Conservation (phyloP, 768 basidiomycete species). For the Xerocomus spinulosus region DNA sequence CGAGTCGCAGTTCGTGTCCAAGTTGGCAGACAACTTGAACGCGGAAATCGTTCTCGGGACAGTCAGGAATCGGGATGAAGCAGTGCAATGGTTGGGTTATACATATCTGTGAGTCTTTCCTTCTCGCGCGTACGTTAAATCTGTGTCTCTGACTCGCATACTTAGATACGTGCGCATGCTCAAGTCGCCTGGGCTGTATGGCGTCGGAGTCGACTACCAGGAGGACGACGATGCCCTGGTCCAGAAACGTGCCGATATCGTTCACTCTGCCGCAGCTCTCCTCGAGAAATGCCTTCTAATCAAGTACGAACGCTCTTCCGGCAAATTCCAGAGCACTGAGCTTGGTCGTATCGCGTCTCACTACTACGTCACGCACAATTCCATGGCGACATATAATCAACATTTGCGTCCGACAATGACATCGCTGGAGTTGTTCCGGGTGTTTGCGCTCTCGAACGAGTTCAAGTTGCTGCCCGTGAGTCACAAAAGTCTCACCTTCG, state of each 20-base stretch:
- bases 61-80: slow-evolving; percentile 92
- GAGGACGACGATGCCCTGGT: slow-evolving; percentile 78
- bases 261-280: slow-evolving; percentile 87
- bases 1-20: slow-evolving; percentile 90
- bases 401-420: slow-evolving; percentile 86
- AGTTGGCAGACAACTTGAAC: slow-evolving; percentile 92
- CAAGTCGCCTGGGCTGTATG: slow-evolving; percentile 80
- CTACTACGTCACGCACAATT: slow-evolving; percentile 92
- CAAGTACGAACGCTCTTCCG: slow-evolving; percentile 88
- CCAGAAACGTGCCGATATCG: slow-evolving; percentile 92
- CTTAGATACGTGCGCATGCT: slow-evolving; percentile 92
- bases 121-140: background rate
- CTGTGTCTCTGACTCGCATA: slow-evolving; percentile 3
- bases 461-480: slow-evolving; percentile 84
- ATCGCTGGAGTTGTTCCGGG: slow-evolving; percentile 86
- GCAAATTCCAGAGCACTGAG: slow-evolving; percentile 89
- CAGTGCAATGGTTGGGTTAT: slow-evolving; percentile 95
- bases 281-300: slow-evolving; percentile 92
- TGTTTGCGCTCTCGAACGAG: slow-evolving; percentile 93
- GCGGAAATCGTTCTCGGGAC: slow-evolving; percentile 96
- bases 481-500: slow-evolving; percentile 6
- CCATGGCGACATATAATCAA: slow-evolving; percentile 96
- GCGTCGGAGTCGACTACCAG: slow-evolving; percentile 84
- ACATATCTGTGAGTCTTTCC: slow-evolving; percentile 65
- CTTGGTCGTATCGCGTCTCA: slow-evolving; percentile 92